Percentiles rank a stretch among this genome's conserved stretches.
Conservation (phyloP, 768 basidiomycete genomes). For the Lepiota brunneoincarnata region DNA sequence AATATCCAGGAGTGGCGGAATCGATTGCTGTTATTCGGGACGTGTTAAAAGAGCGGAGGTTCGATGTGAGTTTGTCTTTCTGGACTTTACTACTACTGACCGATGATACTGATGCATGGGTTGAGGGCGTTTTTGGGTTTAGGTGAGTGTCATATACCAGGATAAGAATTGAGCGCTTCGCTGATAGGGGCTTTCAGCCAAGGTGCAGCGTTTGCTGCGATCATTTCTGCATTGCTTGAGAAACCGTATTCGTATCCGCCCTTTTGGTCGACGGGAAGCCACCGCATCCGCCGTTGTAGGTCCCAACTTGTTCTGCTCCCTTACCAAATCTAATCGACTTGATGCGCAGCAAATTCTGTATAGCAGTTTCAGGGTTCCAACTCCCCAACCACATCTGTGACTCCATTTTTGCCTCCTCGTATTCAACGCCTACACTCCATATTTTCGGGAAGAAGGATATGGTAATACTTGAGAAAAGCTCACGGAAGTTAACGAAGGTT, state of each 20-base stretch:
- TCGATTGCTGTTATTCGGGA: slow-evolving; percentile 51
- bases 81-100: not conserved
- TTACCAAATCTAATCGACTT: not conserved
- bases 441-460: slow-evolving; percentile 70
- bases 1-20: slow-evolving; percentile 53
- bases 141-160: slow-evolving; percentile 39
- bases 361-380: slow-evolving; percentile 68
- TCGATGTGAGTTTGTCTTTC: slow-evolving; percentile 48
- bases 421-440: slow-evolving; percentile 70
- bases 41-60: slow-evolving; percentile 49
- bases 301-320: slow-evolving; percentile 14
- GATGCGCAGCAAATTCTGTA: slow-evolving; percentile 57
- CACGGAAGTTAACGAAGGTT: slow-evolving; percentile 46
- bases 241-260: slow-evolving; percentile 40
- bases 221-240: slow-evolving; percentile 56
- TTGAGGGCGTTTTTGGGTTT: slow-evolving; percentile 72
- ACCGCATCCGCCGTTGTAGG: slow-evolving; percentile 69
- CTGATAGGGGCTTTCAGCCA: slow-evolving; percentile 41
- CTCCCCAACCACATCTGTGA: slow-evolving; percentile 42
- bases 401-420: slow-evolving; percentile 44
- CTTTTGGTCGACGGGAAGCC: slow-evolving; percentile 61
- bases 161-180: not conserved
- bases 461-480: slow-evolving; percentile 65
- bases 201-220: slow-evolving; percentile 71
- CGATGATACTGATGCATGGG: not conserved